Base-by-base conservation (phyloP, 345 rosid species). In the Garcia nutans region DNA sequence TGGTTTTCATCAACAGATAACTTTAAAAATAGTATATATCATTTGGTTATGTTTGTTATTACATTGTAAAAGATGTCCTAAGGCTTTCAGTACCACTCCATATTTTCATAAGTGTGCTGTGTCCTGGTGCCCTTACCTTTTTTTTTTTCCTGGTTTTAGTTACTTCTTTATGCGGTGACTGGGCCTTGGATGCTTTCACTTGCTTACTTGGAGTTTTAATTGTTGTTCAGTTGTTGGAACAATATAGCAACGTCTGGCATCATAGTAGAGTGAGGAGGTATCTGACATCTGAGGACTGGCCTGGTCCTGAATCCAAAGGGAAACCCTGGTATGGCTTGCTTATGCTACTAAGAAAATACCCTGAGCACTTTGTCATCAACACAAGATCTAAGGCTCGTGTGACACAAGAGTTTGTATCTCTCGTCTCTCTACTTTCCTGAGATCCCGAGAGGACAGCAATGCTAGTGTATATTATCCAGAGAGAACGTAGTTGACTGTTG, bases 341-440 rank as follows among this genome's bases (percentile, higher is more conserved):
- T 37, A 90, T 85, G 92, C 83, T 96, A 77, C 90, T 92, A 55
- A 85, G 97, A 74, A 96, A 92, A 82, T 89, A 96, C 66, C 98
- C 97, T 0, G 98, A 93, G 79, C 98, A 96, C 78, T 93, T 96
- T 23, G 99, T 96, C 55, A 92, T 96, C 88, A 92, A 92, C 87
- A 92, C 89, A 7, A 89, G 97, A 76, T 93, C 98, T 11, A 93
- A 91, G 85, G 91, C 90, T 12, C 84, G 93, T 60, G 87, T 93
- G 57, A 89, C 95, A 0, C 82, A 79, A 61, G 99, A 93, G 86
- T 93, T 92, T 44, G 98, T 93, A 28, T 96, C 99, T 64, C 92
- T 96, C 54, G 99, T 96, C 73, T 93, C 99, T 13, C 75, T 96
- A 78, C 87, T 93, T 78, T 84, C 96, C 8, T 90, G 78, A 82